Percentiles rank a stretch among this genome's conserved stretches.
Evolutionary conservation across 2,329 filamentous ascomycete species (phyloP).

Genomic region (Penicillium glabrum): DNA sequence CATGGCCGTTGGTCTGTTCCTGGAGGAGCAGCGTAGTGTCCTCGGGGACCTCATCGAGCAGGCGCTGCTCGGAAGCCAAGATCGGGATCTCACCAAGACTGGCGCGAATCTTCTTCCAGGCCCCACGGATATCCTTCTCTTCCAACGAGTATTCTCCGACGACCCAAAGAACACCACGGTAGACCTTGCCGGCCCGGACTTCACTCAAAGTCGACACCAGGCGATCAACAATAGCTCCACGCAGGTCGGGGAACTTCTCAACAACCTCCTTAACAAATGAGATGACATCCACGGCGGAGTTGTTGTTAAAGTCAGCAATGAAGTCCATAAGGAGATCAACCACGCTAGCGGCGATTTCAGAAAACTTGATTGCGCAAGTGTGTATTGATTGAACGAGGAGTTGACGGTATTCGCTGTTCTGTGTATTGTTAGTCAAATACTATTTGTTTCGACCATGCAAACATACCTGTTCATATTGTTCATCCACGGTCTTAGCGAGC

Average conservation of each 20-base stretch:
- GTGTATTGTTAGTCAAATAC: constrained; percentile 20
- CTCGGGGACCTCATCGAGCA: constrained; percentile 79
- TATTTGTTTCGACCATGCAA: neutral
- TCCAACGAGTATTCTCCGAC: constrained; percentile 95
- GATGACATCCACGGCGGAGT: constrained; percentile 94
- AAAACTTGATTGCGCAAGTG: constrained; percentile 98
- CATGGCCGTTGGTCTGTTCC: constrained; percentile 76
- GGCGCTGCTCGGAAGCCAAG: constrained; percentile 85
- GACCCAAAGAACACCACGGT: constrained; percentile 95
- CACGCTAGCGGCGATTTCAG: constrained; percentile 93
- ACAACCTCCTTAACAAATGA: constrained; percentile 99
- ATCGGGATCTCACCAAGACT: constrained; percentile 97
- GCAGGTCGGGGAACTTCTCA: constrained; percentile 91
- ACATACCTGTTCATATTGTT: constrained; percentile 87
- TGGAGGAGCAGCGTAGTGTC: constrained; percentile 60
- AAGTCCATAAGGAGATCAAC: constrained; percentile 98
- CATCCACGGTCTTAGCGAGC: constrained; percentile 93
- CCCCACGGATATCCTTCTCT: constrained; percentile 89
- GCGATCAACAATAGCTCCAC: constrained; percentile 81
- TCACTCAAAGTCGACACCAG: constrained; percentile 88
- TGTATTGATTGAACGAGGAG: constrained; percentile 96
- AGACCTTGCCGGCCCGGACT: constrained; percentile 95
- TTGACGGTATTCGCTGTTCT: constrained; percentile 89
- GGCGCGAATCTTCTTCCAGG: constrained; percentile 92
- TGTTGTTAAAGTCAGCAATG: constrained; percentile 96